These are phyloP conservation scores for Fusarium praegraminearum DNA, from an alignment of 2,329 filamentous ascomycete species.

Conservation along the genomic window DNA sequence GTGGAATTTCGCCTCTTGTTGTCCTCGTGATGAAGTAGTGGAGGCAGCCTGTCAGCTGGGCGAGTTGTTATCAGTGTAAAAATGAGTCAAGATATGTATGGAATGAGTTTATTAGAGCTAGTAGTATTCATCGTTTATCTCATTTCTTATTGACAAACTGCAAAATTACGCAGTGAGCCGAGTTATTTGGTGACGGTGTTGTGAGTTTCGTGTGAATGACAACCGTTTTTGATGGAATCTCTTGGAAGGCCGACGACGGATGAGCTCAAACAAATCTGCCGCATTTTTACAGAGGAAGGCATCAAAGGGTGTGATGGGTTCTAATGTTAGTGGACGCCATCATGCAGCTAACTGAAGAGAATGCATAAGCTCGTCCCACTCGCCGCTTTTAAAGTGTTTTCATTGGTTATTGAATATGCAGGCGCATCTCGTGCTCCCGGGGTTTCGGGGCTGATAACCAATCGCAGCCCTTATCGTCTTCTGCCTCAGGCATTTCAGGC, in stretches of 20 bases:
- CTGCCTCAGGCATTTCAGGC: conserved; percentile 48
- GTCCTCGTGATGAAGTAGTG: conserved; percentile 10
- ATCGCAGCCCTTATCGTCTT: conserved; percentile 12
- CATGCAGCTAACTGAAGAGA: conserved; percentile 28
- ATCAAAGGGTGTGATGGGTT: conserved; percentile 15
- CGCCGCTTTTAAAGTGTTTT: background rate
- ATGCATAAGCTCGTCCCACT: conserved; percentile 30
- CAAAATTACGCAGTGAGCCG: background rate
- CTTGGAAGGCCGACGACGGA: conserved; percentile 30
- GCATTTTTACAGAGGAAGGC: conserved; percentile 18
- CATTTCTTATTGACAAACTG: background rate
- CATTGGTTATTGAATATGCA: conserved; percentile 43
- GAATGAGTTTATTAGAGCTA: background rate
- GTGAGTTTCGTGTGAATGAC: conserved; percentile 9
- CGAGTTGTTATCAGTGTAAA: background rate
- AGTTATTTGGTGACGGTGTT: background rate
- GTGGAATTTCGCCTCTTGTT: conserved; percentile 5
- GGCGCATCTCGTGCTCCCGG: conserved; percentile 40
- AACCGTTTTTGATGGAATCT: conserved; percentile 23
- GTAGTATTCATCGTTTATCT: background rate
- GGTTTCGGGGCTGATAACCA: conserved; percentile 24
- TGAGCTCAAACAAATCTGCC: conserved; percentile 30
- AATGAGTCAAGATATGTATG: background rate
- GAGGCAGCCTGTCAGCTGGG: background rate
- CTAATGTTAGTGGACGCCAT: conserved; percentile 17